Conservation (phyloP, 1,284 basidiomycete genomes). For the Meira miltonrushii region DNA sequence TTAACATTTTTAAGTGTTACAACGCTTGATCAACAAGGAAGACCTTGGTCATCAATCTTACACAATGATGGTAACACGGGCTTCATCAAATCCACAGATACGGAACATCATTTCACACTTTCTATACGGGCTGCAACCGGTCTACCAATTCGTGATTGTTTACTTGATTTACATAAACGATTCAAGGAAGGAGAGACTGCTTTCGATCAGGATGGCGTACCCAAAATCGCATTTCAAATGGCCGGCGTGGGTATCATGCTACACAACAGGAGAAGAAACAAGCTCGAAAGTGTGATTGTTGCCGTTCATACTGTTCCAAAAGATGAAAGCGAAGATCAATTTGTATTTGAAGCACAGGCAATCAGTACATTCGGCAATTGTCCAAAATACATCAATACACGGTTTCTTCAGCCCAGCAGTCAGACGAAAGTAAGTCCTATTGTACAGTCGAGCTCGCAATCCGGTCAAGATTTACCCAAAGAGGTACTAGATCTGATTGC, state of each 20-base stretch:
- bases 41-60: conserved; percentile 15
- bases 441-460: neutral
- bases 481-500: conserved; percentile 4
- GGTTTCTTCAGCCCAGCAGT: neutral
- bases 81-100: conserved; percentile 8
- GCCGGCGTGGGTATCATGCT: conserved; percentile 17
- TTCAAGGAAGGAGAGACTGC: neutral
- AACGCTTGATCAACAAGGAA: conserved; percentile 11
- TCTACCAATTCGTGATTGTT: conserved; percentile 7
- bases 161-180: neutral
- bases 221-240: neutral
- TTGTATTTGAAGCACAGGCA: conserved; percentile 1
- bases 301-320: neutral
- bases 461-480: conserved; percentile 3
- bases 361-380: conserved; percentile 14
- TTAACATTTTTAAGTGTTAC: conserved; percentile 14
- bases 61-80: conserved; percentile 8
- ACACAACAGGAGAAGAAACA: conserved; percentile 17
- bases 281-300: conserved; percentile 12
- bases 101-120: neutral
- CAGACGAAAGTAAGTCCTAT: no score
- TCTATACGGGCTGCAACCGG: neutral
- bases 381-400: conserved; percentile 13
- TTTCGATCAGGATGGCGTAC: neutral
- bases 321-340: neutral